phyloP scores from a whole-genome alignment of 2,329 filamentous ascomycete genomes.

The Thyridium curvatum region DNA sequence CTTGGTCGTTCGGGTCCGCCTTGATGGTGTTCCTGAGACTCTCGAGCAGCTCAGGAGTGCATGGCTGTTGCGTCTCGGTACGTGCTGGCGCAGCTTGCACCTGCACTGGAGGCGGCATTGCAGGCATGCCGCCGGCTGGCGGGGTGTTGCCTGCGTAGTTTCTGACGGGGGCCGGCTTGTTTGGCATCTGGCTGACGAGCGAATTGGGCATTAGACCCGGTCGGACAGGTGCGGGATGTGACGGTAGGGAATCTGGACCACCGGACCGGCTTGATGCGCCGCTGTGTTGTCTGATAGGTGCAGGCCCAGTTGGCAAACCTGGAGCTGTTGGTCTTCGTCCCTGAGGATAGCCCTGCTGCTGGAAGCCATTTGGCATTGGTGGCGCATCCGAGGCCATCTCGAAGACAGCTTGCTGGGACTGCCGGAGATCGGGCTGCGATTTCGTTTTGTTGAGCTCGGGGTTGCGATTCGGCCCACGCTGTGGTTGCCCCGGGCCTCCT shows the following conservation, averaged over 20 bases:
- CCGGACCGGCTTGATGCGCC: conserved; percentile 21
- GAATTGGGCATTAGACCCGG: conserved; percentile 57
- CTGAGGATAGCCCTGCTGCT: conserved; percentile 14
- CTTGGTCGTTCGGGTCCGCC: conserved; percentile 65
- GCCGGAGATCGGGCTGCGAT: conserved; percentile 61
- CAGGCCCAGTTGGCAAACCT: conserved; percentile 18
- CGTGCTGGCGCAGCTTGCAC: conserved; percentile 19
- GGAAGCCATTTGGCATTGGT: conserved; percentile 31
- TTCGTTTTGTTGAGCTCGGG: conserved; percentile 54
- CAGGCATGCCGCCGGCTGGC: conserved; percentile 21
- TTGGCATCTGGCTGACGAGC: conserved; percentile 43
- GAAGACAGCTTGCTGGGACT: conserved; percentile 62
- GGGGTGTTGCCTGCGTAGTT: conserved; percentile 46
- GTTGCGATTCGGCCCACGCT: conserved; percentile 42
- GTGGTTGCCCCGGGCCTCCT: conserved; percentile 26
- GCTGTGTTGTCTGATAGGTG: conserved; percentile 17
- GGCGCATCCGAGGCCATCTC: conserved; percentile 66
- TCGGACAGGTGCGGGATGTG: conserved; percentile 57
- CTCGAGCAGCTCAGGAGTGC: conserved; percentile 76
- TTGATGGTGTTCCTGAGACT: conserved; percentile 64
- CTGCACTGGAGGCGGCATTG: conserved; percentile 12
- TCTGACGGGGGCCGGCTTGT: conserved; percentile 52
- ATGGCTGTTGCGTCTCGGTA: conserved; percentile 40
- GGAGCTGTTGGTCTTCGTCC: conserved; percentile 7
- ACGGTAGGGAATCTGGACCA: conserved; percentile 41